Evolutionary conservation across 306 rosid genomes (phyloP).

Genomic region (Prunus salicina): DNA sequence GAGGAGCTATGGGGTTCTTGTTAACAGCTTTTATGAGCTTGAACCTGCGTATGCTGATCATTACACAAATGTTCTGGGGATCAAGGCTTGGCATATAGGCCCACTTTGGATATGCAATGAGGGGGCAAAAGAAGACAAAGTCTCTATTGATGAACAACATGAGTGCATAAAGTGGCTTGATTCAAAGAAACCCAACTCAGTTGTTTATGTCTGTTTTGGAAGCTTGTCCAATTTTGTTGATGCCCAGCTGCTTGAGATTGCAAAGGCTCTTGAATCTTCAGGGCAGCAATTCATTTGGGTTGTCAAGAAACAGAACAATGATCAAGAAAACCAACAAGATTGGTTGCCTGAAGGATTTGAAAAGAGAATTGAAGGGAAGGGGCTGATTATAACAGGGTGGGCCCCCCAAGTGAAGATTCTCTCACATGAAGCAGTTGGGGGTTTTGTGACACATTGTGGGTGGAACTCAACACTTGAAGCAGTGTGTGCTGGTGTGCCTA

Average conservation of each 20-base stretch:
- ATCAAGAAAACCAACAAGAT: not conserved
- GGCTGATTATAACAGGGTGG: conserved; percentile 31
- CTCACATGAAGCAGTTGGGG: conserved; percentile 28
- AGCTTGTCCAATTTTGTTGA: conserved; percentile 23
- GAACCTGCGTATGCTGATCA: conserved; percentile 46
- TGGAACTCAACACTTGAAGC: conserved; percentile 52
- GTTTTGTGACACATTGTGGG: conserved; percentile 45
- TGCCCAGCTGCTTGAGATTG: conserved; percentile 52
- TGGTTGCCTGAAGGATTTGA: conserved; percentile 37
- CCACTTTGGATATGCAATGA: conserved; percentile 41
- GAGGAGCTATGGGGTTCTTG: conserved; percentile 45
- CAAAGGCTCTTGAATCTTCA: conserved; percentile 28
- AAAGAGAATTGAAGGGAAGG: conserved; percentile 29
- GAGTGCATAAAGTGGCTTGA: conserved; percentile 31
- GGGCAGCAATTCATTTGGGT: conserved; percentile 35
- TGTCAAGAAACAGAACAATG: conserved; percentile 9
- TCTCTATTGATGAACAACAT: conserved; percentile 21
- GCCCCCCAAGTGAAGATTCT: conserved; percentile 39
- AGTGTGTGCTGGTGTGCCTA: conserved; percentile 3
- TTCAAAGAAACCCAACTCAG: conserved; percentile 28
- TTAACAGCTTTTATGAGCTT: conserved; percentile 57
- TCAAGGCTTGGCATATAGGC: conserved; percentile 59
- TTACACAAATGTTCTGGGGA: conserved; percentile 29
- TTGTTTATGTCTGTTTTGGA: conserved; percentile 55
- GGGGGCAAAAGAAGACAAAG: conserved; percentile 5